Evolutionary conservation across 768 basidiomycete genomes (phyloP), one percentile per base, ranked within the genome.

Genomic region (Pulveroboletus sp.): DNA sequence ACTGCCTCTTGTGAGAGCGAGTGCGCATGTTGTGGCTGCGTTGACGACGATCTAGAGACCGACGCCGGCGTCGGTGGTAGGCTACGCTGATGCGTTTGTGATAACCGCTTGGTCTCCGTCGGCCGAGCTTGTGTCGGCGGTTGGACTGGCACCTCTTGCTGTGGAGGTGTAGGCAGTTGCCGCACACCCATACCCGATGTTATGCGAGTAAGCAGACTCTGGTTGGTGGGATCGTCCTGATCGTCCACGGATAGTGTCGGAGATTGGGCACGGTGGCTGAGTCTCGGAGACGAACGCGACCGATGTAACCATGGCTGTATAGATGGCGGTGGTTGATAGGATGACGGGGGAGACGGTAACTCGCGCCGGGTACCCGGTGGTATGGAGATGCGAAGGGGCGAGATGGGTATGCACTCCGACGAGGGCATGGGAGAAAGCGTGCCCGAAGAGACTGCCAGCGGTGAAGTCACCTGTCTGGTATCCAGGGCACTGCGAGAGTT

Each of bases 21-120:
- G 20, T 67, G 51, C 1, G 48, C 55, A 20, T 67, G 63, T 0
- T 56, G 49, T 40, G 56, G 52, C 10, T 57, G 57, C 7, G 43
- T 25, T 7, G 62, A 57, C 7, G 38, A 16, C n/a, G 60, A 56
- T 24, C 60, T 55, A 3, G 56, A 40, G 6, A 59, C 49, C 4
- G 45, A 29, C 3, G 40, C 50, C 17, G 76, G 75, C 13, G 76
- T 74, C 0, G 67, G 72, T 21, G 77, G 77, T 4, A 78, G 55
- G 20, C 68, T 69, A 43, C 76, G 72, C 27, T 69, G 66, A 35
- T 44, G 47, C 3, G 56, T 43, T 16, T 68, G 69, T 9, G 65
- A 67, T 12, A 56, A 37, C 17, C 60, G 60, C 45, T 55, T 63
- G 53, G 52, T 57, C 35, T 58, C 49, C 5, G 39, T 11, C 14